Percentiles rank a stretch among this genome's conserved stretches.
Conservation (phyloP, 1,284 basidiomycete species). For the Ceratobasidium sp. region DNA sequence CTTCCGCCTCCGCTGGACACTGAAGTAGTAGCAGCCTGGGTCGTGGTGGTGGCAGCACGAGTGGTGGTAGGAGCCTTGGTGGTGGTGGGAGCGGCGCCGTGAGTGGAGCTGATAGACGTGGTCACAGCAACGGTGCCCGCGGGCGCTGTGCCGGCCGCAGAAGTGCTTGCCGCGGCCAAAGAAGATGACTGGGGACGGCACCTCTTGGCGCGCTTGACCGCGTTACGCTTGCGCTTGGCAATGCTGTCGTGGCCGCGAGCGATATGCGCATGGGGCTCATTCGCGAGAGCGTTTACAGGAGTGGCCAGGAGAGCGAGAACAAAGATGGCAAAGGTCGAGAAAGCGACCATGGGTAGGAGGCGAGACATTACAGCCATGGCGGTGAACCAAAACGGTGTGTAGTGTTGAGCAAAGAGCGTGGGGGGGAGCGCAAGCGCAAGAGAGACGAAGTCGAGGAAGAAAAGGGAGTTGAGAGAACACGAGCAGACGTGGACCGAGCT, state of each 20-base stretch:
- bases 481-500: not conserved
- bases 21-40: conserved; percentile 44
- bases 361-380: conserved; percentile 34
- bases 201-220: conserved; percentile 27
- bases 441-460: not conserved
- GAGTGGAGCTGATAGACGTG: not conserved
- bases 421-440: conserved; percentile 8
- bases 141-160: not conserved
- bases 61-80: not conserved
- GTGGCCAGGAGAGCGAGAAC: conserved; percentile 35
- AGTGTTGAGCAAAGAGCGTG: conserved; percentile 29
- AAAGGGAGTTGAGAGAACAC: conserved; percentile 4
- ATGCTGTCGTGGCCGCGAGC: conserved; percentile 58
- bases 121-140: conserved; percentile 17
- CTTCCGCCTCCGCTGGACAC: conserved; percentile 47
- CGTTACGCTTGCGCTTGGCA: conserved; percentile 54
- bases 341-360: conserved; percentile 23
- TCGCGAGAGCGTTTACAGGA: conserved; percentile 25
- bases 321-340: conserved; percentile 36
- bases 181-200: conserved; percentile 33
- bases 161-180: not conserved
- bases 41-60: conserved; percentile 30
- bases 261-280: conserved; percentile 54
- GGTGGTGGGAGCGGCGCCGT: conserved; percentile 10
- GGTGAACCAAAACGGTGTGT: conserved; percentile 8